Base-by-base conservation (phyloP, 2,329 filamentous ascomycete species). In the Alternaria metachromatica region DNA sequence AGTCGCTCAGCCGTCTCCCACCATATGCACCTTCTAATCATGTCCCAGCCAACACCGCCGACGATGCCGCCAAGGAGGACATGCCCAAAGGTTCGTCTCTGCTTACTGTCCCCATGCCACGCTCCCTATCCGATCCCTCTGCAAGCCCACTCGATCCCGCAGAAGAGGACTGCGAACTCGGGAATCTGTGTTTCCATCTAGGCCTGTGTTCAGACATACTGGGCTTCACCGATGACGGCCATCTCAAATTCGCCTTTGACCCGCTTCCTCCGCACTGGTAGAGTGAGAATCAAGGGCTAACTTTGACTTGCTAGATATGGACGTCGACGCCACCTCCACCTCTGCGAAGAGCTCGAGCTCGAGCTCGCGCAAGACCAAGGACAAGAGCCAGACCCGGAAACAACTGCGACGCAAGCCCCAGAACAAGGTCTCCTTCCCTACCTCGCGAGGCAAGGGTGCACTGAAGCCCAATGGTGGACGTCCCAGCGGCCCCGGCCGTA, bases 361-460 rank as follows among this genome's bases (percentile, higher is more conserved):
- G 57, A 41, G 37, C 37, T 41, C 37, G 57, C 72, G 73, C 62
- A 79, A 75, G 59, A 79, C 54, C 59, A 65, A 80, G 64, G 73
- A 74, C 72, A 76, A 76, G 71, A 76, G 67, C 62, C 70, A 71
- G 61, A 66, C 77, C 37, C 74, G 76, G 68, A 81, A 80, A 71
- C 76, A 78, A 68, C 72, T 71, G 55, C 75, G 76, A 25, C 74
- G 76, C 43, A 81, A 80, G 71, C 74, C 80, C 6, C 69, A 72
- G 46, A 82, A 82, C 71, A 76, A 74, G 58, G 79, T 82, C 44
- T 63, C 78, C 12, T 83, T 83, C 66, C 77, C 77, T 33, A 33
- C 71, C 30, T 69, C 69, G 9, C 68, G 70, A 23, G 77, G 77
- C 48, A 79, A 79, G 55, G 77, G 77, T 33, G 77, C 76, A 2